Evolutionary conservation across 2,329 filamentous ascomycete genomes (phyloP).

Genomic region (Mycosphaerella sp.): DNA sequence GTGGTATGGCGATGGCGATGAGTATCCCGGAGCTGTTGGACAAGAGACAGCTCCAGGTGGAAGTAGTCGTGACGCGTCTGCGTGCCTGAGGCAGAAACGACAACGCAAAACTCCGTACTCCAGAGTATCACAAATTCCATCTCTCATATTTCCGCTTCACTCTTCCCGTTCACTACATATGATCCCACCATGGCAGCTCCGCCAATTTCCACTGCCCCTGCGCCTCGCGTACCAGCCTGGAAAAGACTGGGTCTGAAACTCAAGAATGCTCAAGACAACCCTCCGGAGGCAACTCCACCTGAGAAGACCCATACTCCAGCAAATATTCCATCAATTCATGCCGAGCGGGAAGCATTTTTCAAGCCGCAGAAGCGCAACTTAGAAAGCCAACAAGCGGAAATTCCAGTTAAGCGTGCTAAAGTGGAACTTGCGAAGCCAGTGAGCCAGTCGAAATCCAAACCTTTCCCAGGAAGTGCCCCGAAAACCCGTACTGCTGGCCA

Average conservation of each 20-base stretch:
- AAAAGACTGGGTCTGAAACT: slow-evolving; percentile 55
- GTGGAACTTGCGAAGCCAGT: neutral
- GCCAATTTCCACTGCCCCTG: slow-evolving; percentile 1
- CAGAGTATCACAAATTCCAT: neutral
- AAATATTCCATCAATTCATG: neutral
- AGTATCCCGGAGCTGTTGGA: neutral
- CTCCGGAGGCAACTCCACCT: slow-evolving; percentile 9
- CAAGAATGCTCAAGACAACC: slow-evolving; percentile 45
- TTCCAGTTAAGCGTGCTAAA: slow-evolving; percentile 13
- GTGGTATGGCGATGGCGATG: neutral
- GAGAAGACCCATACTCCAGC: slow-evolving; percentile 1
- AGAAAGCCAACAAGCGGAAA: slow-evolving; percentile 4
- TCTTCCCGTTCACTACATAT: neutral
- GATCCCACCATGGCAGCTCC: slow-evolving; percentile 3
- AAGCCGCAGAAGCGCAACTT: slow-evolving; percentile 7
- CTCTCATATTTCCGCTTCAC: neutral
- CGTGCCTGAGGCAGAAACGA: slow-evolving; percentile 4
- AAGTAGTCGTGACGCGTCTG: slow-evolving; percentile 2
- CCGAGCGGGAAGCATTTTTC: neutral
- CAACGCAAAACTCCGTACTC: slow-evolving; percentile 1
- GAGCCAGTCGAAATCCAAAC: neutral
- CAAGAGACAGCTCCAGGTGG: slow-evolving; percentile 1
- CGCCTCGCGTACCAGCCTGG: slow-evolving; percentile 48
- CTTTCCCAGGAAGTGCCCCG: slow-evolving; percentile 4
- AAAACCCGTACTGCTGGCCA: slow-evolving; percentile 2